Evolutionary conservation across 139 green algal genomes (phyloP), one percentile per base, ranked within the genome.

Genomic region (Monoraphidium neglectum): DNA sequence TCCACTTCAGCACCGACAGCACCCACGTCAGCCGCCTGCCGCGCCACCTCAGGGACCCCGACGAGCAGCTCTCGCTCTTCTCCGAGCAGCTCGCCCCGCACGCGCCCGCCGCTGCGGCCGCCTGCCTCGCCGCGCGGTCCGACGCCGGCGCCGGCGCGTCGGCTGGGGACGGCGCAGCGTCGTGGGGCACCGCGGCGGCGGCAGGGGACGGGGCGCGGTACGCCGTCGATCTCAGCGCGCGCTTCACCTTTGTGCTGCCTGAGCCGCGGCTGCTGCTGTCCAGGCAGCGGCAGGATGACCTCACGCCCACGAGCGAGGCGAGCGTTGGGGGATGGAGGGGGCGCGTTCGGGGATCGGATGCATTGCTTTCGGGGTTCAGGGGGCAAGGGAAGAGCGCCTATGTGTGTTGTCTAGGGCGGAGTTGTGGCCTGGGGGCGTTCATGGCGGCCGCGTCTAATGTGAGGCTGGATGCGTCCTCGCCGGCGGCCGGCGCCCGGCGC

Each of bases 1-100:
- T 88, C 13, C 76, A 76, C 30, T 70, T 92, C 30, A 57, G 77
- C 0, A 77, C 80, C 1, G 90, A 94, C 78, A 87, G 81, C 57
- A 61, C 89, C 26, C 90, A 92, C 83, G 82, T 82, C 76, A 90
- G 76, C 81, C 56, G 68, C 0, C 78, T 89, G 65, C 83, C 79
- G 0, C 47, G 74, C 46, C 68, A 74, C 24, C 71, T 87, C 13
- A 75, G 79, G n/a, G 37, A 74, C 33, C 63, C 88, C 10, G 72
- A 82, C 23, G 71, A 73, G 28, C 89, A 93, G 82, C 79, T 94
- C 40, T 23, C 66, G 4, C 40, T 84, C 6, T 88, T 94, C 64
- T 80, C 78, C n/a, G 73, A 87, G 62, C 83, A 86, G 77, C 82
- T 94, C 53, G 24, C 28, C 3, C 62, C 83, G 0, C 60, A 75